Conservation (phyloP, 495 filamentous ascomycete genomes). For the Penicillium ochrochloron region DNA sequence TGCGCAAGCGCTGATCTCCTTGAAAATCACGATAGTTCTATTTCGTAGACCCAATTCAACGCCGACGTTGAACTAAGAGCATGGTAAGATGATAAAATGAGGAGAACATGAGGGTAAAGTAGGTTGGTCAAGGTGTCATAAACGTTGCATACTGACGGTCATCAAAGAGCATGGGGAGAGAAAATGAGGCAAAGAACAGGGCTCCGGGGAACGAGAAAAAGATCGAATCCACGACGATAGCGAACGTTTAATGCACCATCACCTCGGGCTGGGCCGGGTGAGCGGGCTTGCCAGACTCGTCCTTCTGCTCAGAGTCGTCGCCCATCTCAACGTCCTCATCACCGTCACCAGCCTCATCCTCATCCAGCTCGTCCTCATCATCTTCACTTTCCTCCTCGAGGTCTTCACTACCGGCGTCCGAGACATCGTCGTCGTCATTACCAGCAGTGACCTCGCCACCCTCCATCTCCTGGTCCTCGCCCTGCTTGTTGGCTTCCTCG, state of each 20-base stretch:
- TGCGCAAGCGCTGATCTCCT: background rate
- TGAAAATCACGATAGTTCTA: constrained; percentile 34
- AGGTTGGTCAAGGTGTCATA: constrained; percentile 34
- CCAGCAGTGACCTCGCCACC: constrained; percentile 63
- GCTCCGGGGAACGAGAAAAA: background rate
- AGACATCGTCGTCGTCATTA: constrained; percentile 74
- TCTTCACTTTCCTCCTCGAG: constrained; percentile 92
- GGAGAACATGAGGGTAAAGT: background rate
- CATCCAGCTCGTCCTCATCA: constrained; percentile 84
- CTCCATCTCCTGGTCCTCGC: constrained; percentile 81
- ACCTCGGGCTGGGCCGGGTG: constrained; percentile 51
- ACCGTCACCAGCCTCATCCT: constrained; percentile 67
- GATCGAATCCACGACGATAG: background rate
- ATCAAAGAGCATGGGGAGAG: constrained; percentile 19
- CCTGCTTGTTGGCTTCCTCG: constrained; percentile 56
- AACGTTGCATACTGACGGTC: constrained; percentile 41
- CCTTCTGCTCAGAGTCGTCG: constrained; percentile 59
- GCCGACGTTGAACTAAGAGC: constrained; percentile 20
- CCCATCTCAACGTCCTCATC: constrained; percentile 88
- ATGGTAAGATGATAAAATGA: constrained; percentile 13
- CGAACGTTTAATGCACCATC: constrained; percentile 54
- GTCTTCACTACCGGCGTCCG: constrained; percentile 91
- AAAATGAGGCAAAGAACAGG: constrained; percentile 7
- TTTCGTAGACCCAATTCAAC: constrained; percentile 36
- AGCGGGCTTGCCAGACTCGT: constrained; percentile 41